These are phyloP conservation scores for Neurospora sp. DNA, from an alignment of 495 filamentous ascomycete genomes.

Conservation along the genomic window DNA sequence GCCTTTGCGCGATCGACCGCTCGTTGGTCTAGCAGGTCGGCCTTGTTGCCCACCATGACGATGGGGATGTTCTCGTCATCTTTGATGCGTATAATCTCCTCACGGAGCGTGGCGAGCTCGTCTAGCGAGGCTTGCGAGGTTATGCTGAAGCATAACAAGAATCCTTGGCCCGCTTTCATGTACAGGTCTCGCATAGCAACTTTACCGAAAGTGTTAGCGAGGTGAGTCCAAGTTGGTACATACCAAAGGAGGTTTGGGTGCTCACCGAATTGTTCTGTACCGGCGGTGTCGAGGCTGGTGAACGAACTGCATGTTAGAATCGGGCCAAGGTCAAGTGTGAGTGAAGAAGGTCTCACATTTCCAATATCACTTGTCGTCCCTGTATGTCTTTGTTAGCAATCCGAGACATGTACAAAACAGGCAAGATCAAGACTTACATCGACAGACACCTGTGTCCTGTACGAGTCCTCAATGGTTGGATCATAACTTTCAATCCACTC, in stretches of 20 bases:
- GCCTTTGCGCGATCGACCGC: constrained; percentile 72
- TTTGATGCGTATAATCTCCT: constrained; percentile 96
- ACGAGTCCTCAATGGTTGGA: constrained; percentile 95
- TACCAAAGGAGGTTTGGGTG: constrained; percentile 8
- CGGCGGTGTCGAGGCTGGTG: constrained; percentile 81
- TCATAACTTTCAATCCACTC: constrained; percentile 99
- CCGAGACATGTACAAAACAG: background rate
- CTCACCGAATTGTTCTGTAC: constrained; percentile 97
- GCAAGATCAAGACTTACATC: constrained; percentile 53
- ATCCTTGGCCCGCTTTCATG: constrained; percentile 95
- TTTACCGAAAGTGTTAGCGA: constrained; percentile 14
- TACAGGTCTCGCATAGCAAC: constrained; percentile 74
- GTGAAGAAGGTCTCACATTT: constrained; percentile 56
- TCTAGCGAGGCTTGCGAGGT: constrained; percentile 76
- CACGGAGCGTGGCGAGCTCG: constrained; percentile 79
- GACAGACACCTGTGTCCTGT: constrained; percentile 86
- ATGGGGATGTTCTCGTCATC: constrained; percentile 85
- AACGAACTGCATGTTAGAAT: constrained; percentile 5
- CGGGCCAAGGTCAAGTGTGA: background rate
- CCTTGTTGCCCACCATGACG: constrained; percentile 96
- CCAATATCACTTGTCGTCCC: constrained; percentile 91
- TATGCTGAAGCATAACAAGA: constrained; percentile 95
- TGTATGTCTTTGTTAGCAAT: constrained; percentile 22
- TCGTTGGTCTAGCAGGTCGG: constrained; percentile 86
- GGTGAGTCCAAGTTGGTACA: background rate